Percentiles rank a stretch among this genome's conserved stretches.
These are phyloP conservation scores for Scytalidium lignicola DNA, from an alignment of 2,329 filamentous ascomycete genomes.

Conservation along the genomic window DNA sequence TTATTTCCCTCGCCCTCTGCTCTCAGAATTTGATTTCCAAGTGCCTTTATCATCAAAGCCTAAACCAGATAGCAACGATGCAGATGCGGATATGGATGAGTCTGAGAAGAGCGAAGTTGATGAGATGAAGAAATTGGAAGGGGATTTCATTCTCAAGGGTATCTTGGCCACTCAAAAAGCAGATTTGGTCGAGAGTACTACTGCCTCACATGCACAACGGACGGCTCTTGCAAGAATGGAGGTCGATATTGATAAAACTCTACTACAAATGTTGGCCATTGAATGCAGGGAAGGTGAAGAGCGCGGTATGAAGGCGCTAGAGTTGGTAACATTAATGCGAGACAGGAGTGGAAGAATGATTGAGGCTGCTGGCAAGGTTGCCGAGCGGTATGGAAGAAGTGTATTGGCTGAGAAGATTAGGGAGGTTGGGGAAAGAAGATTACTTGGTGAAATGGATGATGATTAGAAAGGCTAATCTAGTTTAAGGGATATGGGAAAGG, in stretches of 20 bases:
- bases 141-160: constrained; percentile 71
- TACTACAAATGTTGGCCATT: constrained; percentile 80
- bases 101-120: constrained; percentile 31
- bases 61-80: constrained; percentile 28
- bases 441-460: constrained; percentile 23
- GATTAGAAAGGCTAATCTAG: constrained; percentile 12
- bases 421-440: constrained; percentile 64
- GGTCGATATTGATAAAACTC: constrained; percentile 81
- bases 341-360: constrained; percentile 85
- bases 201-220: constrained; percentile 59
- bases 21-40: constrained; percentile 90
- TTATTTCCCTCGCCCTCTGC: constrained; percentile 83
- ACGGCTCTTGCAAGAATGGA: constrained; percentile 65
- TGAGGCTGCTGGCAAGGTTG: constrained; percentile 85
- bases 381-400: constrained; percentile 73
- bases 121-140: constrained; percentile 66
- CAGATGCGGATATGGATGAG: constrained; percentile 32
- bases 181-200: constrained; percentile 67
- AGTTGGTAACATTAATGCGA: constrained; percentile 80
- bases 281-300: constrained; percentile 94
- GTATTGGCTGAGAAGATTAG: constrained; percentile 88
- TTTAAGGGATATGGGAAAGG: neutral
- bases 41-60: constrained; percentile 66
- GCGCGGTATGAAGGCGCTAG: constrained; percentile 87
- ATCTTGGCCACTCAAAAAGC: constrained; percentile 69